phyloP scores from a whole-genome alignment of 2,329 filamentous ascomycete species.

The Aspergillus luchuensis region DNA sequence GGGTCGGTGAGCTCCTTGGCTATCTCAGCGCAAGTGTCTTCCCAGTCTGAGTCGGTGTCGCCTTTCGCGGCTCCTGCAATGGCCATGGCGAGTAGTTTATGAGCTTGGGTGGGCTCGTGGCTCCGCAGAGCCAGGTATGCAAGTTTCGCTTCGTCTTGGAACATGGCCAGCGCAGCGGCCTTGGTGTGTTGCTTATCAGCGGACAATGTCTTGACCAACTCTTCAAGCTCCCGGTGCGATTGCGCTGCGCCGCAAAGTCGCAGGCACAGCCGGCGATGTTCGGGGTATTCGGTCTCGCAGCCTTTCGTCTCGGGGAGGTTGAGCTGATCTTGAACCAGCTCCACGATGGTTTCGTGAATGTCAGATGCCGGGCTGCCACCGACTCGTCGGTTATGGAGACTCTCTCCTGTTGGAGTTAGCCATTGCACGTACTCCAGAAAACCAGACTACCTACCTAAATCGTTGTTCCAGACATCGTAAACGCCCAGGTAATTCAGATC shows the following conservation, averaged over 20 bases:
- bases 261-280: slow-evolving; percentile 62
- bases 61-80: slow-evolving; percentile 49
- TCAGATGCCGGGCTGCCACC: slow-evolving; percentile 30
- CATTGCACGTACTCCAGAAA: background rate
- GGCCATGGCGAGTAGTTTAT: slow-evolving; percentile 58
- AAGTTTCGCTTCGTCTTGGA: slow-evolving; percentile 61
- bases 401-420: slow-evolving; percentile 32
- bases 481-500: slow-evolving; percentile 65
- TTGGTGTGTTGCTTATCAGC: slow-evolving; percentile 60
- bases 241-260: slow-evolving; percentile 62
- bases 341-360: slow-evolving; percentile 48
- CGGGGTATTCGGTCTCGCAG: slow-evolving; percentile 53
- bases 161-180: slow-evolving; percentile 63
- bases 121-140: slow-evolving; percentile 59
- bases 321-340: slow-evolving; percentile 52
- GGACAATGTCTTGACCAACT: slow-evolving; percentile 54
- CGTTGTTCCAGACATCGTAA: slow-evolving; percentile 60
- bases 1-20: slow-evolving; percentile 63
- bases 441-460: slow-evolving; percentile 38
- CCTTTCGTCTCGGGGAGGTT: slow-evolving; percentile 55
- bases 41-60: slow-evolving; percentile 58
- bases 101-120: slow-evolving; percentile 56
- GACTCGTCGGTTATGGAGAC: slow-evolving; percentile 35
- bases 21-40: slow-evolving; percentile 63
- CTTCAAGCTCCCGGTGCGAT: slow-evolving; percentile 52